Percentiles rank a stretch among this genome's conserved stretches.
phyloP scores from a whole-genome alignment of 352 stramenopile genomes.

The Phytophthora vignae region DNA sequence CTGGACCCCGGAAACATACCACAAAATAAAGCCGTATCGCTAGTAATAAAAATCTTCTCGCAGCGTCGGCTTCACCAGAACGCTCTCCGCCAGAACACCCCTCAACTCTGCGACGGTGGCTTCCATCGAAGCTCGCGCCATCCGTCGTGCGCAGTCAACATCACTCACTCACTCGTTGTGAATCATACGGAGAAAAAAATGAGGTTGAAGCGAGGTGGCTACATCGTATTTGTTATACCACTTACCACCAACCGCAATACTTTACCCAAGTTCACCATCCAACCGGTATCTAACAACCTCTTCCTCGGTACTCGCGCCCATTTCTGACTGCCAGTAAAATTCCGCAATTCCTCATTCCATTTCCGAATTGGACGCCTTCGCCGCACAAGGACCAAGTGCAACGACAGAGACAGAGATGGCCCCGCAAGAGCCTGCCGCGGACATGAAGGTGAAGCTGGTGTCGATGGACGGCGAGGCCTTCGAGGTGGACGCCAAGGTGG shows the following conservation, averaged over 20 bases:
- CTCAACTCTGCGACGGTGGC: neutral
- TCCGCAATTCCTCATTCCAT: neutral
- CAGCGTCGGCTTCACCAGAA: no score
- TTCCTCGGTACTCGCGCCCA: neutral
- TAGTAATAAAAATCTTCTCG: no score
- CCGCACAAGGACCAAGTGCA: no score
- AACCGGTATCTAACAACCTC: neutral
- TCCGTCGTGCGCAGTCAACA: neutral
- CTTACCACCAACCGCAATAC: neutral
- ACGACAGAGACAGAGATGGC: neutral
- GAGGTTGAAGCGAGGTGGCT: neutral
- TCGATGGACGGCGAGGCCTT: conserved; percentile 69
- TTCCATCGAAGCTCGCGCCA: neutral
- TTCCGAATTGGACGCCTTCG: conserved; percentile 1
- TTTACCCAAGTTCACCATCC: neutral
- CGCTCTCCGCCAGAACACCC: neutral
- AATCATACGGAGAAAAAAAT: neutral
- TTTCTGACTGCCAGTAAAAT: neutral
- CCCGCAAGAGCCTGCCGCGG: neutral
- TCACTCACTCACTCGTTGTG: neutral
- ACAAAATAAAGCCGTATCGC: no score
- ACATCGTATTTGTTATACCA: neutral
- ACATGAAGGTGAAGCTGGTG: conserved; percentile 54
- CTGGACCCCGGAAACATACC: no score
- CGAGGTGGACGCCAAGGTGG: conserved; percentile 48